A percentile compares a stretch with the other conserved stretches of the same genome.
phyloP scores from a whole-genome alignment of 768 basidiomycete genomes.

The Lactifluus piperatus region DNA sequence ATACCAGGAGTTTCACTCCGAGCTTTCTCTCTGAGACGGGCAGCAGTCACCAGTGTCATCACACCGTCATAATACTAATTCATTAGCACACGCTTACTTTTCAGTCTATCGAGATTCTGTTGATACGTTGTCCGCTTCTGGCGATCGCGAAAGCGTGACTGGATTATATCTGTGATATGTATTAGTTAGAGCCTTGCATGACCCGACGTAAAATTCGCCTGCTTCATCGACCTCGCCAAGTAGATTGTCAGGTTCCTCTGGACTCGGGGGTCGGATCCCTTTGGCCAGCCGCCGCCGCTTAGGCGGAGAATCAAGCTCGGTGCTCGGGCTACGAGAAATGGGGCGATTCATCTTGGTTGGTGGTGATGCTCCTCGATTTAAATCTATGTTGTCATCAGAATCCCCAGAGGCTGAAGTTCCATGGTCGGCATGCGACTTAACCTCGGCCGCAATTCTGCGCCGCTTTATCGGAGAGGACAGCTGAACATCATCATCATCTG shows the following conservation, averaged over 20 bases:
- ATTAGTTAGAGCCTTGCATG: neutral
- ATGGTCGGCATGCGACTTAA: neutral
- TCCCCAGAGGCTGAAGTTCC: neutral
- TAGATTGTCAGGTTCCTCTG: constrained; percentile 36
- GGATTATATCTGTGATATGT: constrained; percentile 44
- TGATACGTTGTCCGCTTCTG: constrained; percentile 53
- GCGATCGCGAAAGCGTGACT: constrained; percentile 52
- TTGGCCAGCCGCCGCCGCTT: constrained; percentile 36
- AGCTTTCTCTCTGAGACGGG: constrained; percentile 1
- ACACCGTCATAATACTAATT: neutral
- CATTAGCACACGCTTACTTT: constrained; percentile 38
- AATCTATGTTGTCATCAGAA: constrained; percentile 3
- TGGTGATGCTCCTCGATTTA: neutral
- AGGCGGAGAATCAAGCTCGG: constrained; percentile 28
- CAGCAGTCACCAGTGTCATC: neutral
- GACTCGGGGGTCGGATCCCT: constrained; percentile 35
- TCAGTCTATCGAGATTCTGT: constrained; percentile 55
- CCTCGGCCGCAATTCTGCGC: constrained; percentile 19
- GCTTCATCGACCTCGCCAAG: constrained; percentile 46
- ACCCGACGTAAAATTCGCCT: constrained; percentile 33
- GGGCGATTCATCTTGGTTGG: neutral
- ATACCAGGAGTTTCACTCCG: constrained; percentile 17
- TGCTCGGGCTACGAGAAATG: constrained; percentile 27
- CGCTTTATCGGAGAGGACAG: constrained; percentile 21
- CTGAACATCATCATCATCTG: constrained; percentile 22